Conservation (phyloP, 331 rosid genomes). For the Cucumis variabilis region DNA sequence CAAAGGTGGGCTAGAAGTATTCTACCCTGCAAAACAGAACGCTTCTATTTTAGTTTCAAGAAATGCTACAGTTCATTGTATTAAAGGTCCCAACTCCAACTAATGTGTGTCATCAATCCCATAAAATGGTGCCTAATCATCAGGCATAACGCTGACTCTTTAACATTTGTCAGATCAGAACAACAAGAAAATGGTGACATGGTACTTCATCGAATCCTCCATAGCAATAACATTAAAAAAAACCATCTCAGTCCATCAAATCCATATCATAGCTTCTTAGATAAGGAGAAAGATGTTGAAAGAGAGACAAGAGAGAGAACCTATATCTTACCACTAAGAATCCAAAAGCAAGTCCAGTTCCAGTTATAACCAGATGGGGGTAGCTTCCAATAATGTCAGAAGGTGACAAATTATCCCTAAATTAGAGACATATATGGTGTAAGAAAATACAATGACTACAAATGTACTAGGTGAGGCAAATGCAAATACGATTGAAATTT, state of each 20-base stretch:
- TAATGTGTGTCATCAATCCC: not conserved
- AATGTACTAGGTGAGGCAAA: not conserved
- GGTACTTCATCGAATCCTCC: not conserved
- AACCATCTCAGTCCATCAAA: not conserved
- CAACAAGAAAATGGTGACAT: not conserved
- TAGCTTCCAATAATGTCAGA: conserved; percentile 69
- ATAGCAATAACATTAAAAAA: not conserved
- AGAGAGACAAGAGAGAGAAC: not conserved
- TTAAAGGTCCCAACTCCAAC: not conserved
- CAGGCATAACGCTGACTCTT: not conserved
- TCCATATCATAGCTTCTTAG: not conserved
- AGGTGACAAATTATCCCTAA: conserved; percentile 92
- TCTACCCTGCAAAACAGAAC: conserved; percentile 83
- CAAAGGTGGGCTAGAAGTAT: conserved; percentile 85
- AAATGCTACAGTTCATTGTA: conserved; percentile 7
- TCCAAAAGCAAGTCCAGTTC: conserved; percentile 92
- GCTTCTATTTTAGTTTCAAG: not conserved
- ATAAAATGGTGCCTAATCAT: not conserved
- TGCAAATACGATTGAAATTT: conserved; percentile 29
- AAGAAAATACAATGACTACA: conserved; percentile 6
- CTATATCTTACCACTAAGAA: conserved; percentile 73
- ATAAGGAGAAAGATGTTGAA: not conserved
- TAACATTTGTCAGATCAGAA: not conserved
- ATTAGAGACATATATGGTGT: conserved; percentile 36
- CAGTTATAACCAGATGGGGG: conserved; percentile 80